Evolutionary conservation across 768 basidiomycete genomes (phyloP), one percentile per base, ranked within the genome.

Genomic region (Trametopsis cervina): DNA sequence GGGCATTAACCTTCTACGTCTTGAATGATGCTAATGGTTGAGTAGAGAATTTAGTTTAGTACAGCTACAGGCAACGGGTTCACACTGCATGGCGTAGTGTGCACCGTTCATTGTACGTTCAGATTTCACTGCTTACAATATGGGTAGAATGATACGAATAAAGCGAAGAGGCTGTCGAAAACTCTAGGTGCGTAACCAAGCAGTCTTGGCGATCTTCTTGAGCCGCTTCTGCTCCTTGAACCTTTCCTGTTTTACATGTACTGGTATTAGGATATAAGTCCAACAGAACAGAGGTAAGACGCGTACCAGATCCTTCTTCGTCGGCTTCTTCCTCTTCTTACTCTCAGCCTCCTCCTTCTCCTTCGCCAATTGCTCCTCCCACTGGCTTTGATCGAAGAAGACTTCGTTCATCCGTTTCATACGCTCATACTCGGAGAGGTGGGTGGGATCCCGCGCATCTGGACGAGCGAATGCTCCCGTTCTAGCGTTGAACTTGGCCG

Each of bases 121-220:
- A n/a, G n/a, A n/a, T n/a, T n/a, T n/a, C n/a, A n/a, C n/a, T n/a
- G n/a, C n/a, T n/a, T n/a, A n/a, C n/a, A n/a, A n/a, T n/a, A n/a
- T n/a, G n/a, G n/a, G n/a, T n/a, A n/a, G n/a, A n/a, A n/a, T n/a
- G n/a, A n/a, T n/a, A n/a, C n/a, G n/a, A n/a, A n/a, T n/a, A n/a
- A n/a, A n/a, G n/a, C n/a, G n/a, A n/a, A n/a, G n/a, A n/a, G n/a
- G n/a, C n/a, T n/a, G n/a, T n/a, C n/a, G n/a, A n/a, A n/a, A n/a
- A n/a, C n/a, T 41, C 46, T 52, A 86, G 56, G 81, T 85, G 61
- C 89, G 80, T 57, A 91, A 62, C 89, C 88, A 91, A 7, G 89
- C 89, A 1, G 87, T 90, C 70, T 89, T 90, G 33, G 87, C 86
- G 7, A 89, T 80, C 68, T 90, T 91, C 71, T 90, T 90, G 60